Percentiles rank a stretch among this genome's conserved stretches.
Evolutionary conservation across 306 rosid genomes (phyloP).

Genomic region (Glycine tomentella): DNA sequence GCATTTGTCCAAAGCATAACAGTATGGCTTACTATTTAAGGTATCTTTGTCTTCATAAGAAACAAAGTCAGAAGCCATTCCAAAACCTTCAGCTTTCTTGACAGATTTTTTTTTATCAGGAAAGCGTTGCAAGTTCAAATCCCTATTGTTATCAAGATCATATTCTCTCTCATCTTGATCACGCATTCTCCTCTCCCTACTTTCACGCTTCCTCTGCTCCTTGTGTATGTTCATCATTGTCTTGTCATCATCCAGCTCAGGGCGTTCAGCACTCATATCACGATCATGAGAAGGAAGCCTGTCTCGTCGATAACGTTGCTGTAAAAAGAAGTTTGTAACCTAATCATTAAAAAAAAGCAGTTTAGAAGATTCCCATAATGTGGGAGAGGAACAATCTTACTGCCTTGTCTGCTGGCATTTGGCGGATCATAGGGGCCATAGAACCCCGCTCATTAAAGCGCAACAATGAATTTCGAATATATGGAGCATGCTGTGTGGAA

Average conservation of each 20-base stretch:
- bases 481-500: conserved; percentile 66
- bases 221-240: conserved; percentile 66
- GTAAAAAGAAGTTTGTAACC: conserved; percentile 48
- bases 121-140: conserved; percentile 62
- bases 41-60: conserved; percentile 75
- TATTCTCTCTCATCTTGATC: conserved; percentile 81
- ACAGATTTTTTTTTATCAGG: conserved; percentile 76
- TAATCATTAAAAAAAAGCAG: conserved; percentile 26
- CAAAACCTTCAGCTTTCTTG: conserved; percentile 76
- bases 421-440: conserved; percentile 66
- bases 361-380: conserved; percentile 27
- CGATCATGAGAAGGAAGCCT: conserved; percentile 70
- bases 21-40: conserved; percentile 65
- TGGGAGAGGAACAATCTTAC: conserved; percentile 28
- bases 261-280: conserved; percentile 77
- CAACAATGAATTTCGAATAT: conserved; percentile 64
- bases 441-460: conserved; percentile 76
- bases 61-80: conserved; percentile 60
- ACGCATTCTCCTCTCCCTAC: conserved; percentile 71
- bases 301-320: conserved; percentile 79
- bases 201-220: conserved; percentile 74
- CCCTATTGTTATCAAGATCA: conserved; percentile 73
- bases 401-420: conserved; percentile 69
- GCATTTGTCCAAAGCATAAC: conserved; percentile 23
- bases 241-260: conserved; percentile 81